Evolutionary conservation across 1,284 basidiomycete genomes (phyloP).

Genomic region (Cryptococcus neoformans): DNA sequence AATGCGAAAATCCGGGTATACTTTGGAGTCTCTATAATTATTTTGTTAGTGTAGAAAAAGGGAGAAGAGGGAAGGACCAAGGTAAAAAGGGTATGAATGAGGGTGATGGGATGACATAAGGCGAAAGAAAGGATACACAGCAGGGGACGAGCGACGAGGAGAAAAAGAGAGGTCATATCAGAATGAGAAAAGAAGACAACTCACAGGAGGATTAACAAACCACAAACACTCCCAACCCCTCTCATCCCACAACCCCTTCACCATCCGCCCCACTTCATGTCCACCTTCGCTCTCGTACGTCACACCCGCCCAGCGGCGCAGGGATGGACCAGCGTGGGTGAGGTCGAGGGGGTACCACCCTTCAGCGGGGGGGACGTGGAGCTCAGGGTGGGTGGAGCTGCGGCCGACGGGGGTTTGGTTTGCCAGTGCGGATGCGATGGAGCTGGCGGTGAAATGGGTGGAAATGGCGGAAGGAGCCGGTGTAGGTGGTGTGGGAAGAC

Average conservation of each 20-base stretch:
- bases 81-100: not conserved
- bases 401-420: not conserved
- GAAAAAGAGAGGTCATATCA: not conserved
- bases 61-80: too few species aligned
- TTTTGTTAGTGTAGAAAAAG: not conserved
- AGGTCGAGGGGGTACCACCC: constrained; percentile 39
- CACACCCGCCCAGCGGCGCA: constrained; percentile 33
- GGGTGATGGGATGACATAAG: too few species aligned
- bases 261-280: constrained; percentile 42
- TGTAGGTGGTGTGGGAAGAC: too few species aligned
- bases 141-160: not conserved
- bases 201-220: constrained; percentile 37
- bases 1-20: constrained; percentile 45
- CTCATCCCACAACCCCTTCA: constrained; percentile 41
- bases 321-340: constrained; percentile 25
- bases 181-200: constrained; percentile 2
- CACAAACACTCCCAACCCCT: constrained; percentile 49
- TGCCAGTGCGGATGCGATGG: not conserved
- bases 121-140: not conserved
- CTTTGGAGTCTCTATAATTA: constrained; percentile 37
- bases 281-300: constrained; percentile 34
- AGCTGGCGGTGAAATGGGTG: not conserved
- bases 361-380: constrained; percentile 1
- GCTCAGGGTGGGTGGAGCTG: not conserved
- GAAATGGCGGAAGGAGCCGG: not conserved